Evolutionary conservation across 1,284 basidiomycete species (phyloP).

Genomic region (Ustanciosporium gigantosporum): DNA sequence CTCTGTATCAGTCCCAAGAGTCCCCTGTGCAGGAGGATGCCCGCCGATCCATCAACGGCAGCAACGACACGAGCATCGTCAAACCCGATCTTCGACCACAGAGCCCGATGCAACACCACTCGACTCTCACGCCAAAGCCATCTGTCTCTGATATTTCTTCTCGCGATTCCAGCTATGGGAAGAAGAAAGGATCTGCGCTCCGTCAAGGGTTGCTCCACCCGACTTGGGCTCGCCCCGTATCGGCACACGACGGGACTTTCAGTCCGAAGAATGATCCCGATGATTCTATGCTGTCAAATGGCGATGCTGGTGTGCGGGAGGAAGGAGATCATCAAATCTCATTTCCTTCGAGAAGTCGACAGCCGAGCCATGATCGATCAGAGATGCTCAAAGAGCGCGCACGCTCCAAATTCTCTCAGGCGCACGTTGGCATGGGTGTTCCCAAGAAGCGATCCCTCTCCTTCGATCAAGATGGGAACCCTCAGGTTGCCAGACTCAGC

Average conservation of each 20-base stretch:
- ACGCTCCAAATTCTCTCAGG: constrained; percentile 5
- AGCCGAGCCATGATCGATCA: background rate
- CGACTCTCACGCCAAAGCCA: background rate
- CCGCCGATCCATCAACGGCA: constrained; percentile 9
- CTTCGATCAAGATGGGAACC: background rate
- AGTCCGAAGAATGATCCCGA: no score
- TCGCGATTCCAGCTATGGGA: background rate
- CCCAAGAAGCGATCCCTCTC: constrained; percentile 24
- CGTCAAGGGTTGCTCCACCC: no score
- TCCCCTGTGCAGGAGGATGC: background rate
- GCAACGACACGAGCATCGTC: constrained; percentile 25
- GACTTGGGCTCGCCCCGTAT: no score
- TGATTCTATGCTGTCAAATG: no score
- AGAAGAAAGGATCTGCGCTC: background rate
- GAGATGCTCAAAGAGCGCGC: constrained; percentile 1
- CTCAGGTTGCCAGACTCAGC: background rate
- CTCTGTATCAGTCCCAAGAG: no score
- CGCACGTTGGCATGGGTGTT: constrained; percentile 14
- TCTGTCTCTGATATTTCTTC: constrained; percentile 10
- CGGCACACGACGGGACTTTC: no score
- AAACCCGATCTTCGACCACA: no score
- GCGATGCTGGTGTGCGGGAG: no score
- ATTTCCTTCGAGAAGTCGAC: no score
- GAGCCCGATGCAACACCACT: no score
- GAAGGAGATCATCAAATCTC: no score